phyloP scores from a whole-genome alignment of 2,329 filamentous ascomycete species.

The Penicillium expansum region DNA sequence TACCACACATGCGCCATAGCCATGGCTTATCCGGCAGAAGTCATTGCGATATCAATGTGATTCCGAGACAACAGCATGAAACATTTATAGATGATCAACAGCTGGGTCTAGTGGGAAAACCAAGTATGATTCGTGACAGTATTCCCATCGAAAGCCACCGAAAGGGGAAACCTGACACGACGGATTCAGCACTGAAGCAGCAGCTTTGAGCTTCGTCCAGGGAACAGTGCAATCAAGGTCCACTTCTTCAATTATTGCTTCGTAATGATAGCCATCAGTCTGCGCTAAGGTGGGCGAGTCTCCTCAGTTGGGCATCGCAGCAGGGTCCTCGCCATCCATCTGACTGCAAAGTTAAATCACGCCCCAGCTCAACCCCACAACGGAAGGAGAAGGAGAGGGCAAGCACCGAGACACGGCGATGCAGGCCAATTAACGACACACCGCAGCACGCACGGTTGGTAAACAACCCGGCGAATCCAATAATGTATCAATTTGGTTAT shows the following conservation, averaged over 20 bases:
- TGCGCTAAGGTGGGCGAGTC: not conserved
- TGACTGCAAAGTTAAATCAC: not conserved
- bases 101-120: not conserved
- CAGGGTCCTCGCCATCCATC: not conserved
- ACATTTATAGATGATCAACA: not conserved
- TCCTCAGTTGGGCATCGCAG: not conserved
- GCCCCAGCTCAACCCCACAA: not conserved
- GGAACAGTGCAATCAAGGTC: not conserved
- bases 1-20: not conserved
- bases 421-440: not conserved
- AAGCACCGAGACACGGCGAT: not conserved
- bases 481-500: not conserved
- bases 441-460: not conserved
- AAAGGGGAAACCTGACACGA: constrained; percentile 11
- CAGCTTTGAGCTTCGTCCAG: not conserved
- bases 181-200: not conserved
- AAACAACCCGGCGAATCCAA: not conserved
- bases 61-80: not conserved
- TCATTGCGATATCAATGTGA: not conserved
- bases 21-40: not conserved
- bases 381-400: not conserved
- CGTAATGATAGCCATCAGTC: not conserved
- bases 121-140: not conserved
- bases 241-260: constrained; percentile 1
- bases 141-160: not conserved